Evolutionary conservation across 805 yeast species (phyloP).

Genomic region (Kregervanrija pseudodelftensis): DNA sequence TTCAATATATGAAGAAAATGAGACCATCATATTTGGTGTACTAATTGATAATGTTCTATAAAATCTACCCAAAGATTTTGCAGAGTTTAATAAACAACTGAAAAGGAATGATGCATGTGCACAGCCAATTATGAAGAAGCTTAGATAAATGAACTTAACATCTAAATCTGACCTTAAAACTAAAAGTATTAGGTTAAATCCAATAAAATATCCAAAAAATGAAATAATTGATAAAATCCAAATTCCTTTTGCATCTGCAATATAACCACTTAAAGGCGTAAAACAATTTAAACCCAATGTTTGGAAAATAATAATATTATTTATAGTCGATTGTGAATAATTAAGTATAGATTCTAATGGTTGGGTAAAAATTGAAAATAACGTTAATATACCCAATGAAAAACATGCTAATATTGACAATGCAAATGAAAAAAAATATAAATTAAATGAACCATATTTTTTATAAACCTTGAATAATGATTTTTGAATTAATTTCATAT

Average conservation of each 20-base stretch:
- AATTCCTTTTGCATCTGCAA: slow-evolving; percentile 79
- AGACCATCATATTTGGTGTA: slow-evolving; percentile 51
- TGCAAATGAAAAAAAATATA: slow-evolving; percentile 19
- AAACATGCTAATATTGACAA: slow-evolving; percentile 23
- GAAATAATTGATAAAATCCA: slow-evolving; percentile 60
- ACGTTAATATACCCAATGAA: slow-evolving; percentile 25
- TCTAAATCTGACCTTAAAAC: slow-evolving; percentile 27
- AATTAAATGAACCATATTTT: slow-evolving; percentile 17
- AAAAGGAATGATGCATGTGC: slow-evolving; percentile 67
- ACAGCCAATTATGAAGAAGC: slow-evolving; percentile 57
- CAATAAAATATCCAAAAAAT: slow-evolving; percentile 54
- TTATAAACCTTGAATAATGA: slow-evolving; percentile 5
- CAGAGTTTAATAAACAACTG: slow-evolving; percentile 67
- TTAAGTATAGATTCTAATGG: slow-evolving; percentile 52
- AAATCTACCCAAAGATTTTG: slow-evolving; percentile 61
- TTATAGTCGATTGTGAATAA: slow-evolving; percentile 56
- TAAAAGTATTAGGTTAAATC: slow-evolving; percentile 46
- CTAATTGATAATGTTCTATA: slow-evolving; percentile 76
- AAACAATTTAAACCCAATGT: slow-evolving; percentile 79
- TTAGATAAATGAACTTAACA: slow-evolving; percentile 34
- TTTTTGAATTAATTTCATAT: neutral
- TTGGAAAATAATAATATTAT: slow-evolving; percentile 65
- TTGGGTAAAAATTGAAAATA: slow-evolving; percentile 59
- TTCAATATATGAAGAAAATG: slow-evolving; percentile 26
- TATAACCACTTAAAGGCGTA: slow-evolving; percentile 72